Evolutionary conservation across 768 basidiomycete genomes (phyloP), one percentile per base, ranked within the genome.

Genomic region (Nidularia sp.): DNA sequence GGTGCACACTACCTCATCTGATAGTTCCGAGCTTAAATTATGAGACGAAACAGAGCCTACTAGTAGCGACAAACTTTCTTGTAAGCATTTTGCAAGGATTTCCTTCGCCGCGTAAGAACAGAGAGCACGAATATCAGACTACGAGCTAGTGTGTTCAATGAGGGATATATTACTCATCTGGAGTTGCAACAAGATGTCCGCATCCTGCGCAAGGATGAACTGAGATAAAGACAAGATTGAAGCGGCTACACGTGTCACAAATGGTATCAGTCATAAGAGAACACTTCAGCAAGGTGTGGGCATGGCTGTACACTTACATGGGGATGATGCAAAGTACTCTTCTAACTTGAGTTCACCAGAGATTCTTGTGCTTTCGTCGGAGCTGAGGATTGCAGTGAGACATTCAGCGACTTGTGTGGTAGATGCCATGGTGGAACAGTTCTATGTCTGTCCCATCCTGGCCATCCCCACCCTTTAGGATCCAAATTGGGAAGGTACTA

Each of bases 31-130:
- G 43, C 90, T 90, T 86, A 69, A 95, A 98, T 31, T 76, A 70
- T 2, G 76, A 53, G 60, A 93, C 93, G 60, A 83, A 88, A 25
- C 25, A 25, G 25, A 25, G 25, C 3, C 25, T 25, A 25, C 25
- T 25, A 3, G 25, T 0, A 87, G 88, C 29, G 92, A 93, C 96
- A 96, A 98, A 61, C 89, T 76, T 62, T 94, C 90, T 51, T 75
- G 79, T 54, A 97, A 83, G 63, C 93, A 97, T 70, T 93, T 94
- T 59, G 90, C 80, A 48, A 98, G 77, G 29, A 89, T 70, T 52
- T 96, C 88, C 68, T 85, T 89, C n/a, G 96, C 93, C 34, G 93
- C 91, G 88, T 98, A 78, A 54, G 55, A 57, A 45, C 57, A 62
- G 52, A 57, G 62, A 41, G 66, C 67, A 25, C 25, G 25, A 25